Base-by-base conservation (phyloP, 2,329 filamentous ascomycete genomes). In the Penicillium psychrosexuale region DNA sequence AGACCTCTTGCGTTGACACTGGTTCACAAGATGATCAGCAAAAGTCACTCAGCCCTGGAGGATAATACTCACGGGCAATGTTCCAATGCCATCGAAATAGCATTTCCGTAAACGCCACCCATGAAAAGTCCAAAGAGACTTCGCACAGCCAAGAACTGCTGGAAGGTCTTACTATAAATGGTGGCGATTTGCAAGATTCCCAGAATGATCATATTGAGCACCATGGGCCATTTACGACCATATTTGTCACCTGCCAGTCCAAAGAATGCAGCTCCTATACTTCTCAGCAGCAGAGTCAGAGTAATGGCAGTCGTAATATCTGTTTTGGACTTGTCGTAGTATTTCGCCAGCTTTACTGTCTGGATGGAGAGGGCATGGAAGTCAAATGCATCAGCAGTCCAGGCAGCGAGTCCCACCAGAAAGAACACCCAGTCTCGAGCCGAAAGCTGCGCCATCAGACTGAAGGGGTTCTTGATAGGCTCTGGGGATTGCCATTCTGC, bases 301-400 rank as follows among this genome's bases (percentile, higher is more conserved):
- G 68, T 70, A n/a, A 69, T 70, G 11, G 67, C 24, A 85, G 87
- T 88, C 2, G 85, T 84, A 63, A 93, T 87, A 51, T 87, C 79
- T 0, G 88, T 89, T 61, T 84, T 85, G 58, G 83, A 83, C 47
- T 76, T 77, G 17, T 77, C 61, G 63, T 84, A 87, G 61, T 83
- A 83, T 3, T 78, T 72, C 5, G 82, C 81, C 24, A 92, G 77
- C 74, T 91, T 90, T 62, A 82, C 81, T 3, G 88, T 89, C 70
- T 91, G 89, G 60, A 93, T 89, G 5, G 86, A 89, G 8, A 93
- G 79, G 27, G 89, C 87, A 72, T 91, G 88, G 69, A 92, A 93
- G 72, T 91, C 89, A 69, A 92, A 93, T 3, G 89, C 89, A 70
- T 93, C 90, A 53, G 88, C 89, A 1, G 84, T 88, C 90, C 90